Evolutionary conservation across 306 rosid species (phyloP), one percentile per base, ranked within the genome.

Genomic region (Dalbergia oliveri): DNA sequence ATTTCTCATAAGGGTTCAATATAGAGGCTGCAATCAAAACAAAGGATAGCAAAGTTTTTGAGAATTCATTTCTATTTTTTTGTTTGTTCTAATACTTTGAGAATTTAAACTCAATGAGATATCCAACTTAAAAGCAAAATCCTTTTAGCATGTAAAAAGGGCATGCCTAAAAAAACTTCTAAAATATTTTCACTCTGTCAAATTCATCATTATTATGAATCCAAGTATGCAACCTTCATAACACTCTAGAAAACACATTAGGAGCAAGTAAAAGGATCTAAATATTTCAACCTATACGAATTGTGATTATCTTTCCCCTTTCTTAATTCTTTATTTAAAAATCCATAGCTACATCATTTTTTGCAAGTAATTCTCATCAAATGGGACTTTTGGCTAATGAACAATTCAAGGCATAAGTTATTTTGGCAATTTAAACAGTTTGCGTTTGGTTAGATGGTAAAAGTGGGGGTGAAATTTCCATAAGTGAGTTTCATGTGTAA

Each of bases 1-100:
- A 90, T 8, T 14, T 62, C 4, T 73, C 26, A 6, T 8, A 83
- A 37, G 96, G 99, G 69, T 18, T 91, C 87, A 81, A 79, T 80
- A 91, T 81, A 63, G 85, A 73, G 31, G 98, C 99, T 95, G 86
- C 93, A 88, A 62, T 41, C 64, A 79, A 60, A 31, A 19, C 6
- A 35, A 11, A 76, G 4, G 56, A 76, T 44, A 68, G 35, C 1
- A 80, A 81, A 81, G 19, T 61, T 45, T 9, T n/a, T 62, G 56
- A 68, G 23, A 33, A 72, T 37, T 33, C 50, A 51, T 10, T 43
- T 4, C 19, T 21, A 33, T 33, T 53, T 18, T 21, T 57, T 8
- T 39, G 33, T 33, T 2, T 64, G 26, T 34, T 12, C 41, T 58
- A 18, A 12, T 11, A 34, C 44, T 54, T 67, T 43, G 31, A n/a